Base-by-base conservation (phyloP, 768 basidiomycete genomes). In the Fomitopsis serialis region DNA sequence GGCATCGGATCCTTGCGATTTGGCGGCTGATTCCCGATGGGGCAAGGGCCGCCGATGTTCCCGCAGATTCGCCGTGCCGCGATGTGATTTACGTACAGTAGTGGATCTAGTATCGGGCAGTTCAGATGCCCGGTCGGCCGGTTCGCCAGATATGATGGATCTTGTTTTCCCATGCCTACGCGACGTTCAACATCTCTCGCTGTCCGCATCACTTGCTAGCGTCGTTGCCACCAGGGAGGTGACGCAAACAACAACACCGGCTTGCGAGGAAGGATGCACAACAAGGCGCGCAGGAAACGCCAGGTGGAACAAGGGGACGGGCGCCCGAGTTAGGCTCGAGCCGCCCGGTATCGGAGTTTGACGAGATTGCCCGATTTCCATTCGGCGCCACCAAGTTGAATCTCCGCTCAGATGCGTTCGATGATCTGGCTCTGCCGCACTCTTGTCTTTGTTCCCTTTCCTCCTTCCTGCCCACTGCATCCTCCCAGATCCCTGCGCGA, bases 131-230 rank as follows among this genome's bases (percentile, higher is more conserved):
- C 63, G 61, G 61, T 44, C 50, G 44, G 47, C 58, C 63, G 61
- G 61, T 64, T 62, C 63, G 61, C 54, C 47, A 66, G 65, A 64
- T 66, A 59, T 62, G 60, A 64, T 63, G 58, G 64, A 66, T 66
- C 64, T 63, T 23, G 24, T 21, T 27, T 13, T 22, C 13, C 44
- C 44, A 45, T 22, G 12, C 44, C 44, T 19, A 19, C 15, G 15
- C 15, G 19, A 15, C 15, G 15, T 6, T 15, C 37, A 35, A 15
- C 37, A 15, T 32, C 29, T 32, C n/a, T n/a, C n/a, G n/a, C n/a
- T n/a, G n/a, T n/a, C n/a, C n/a, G n/a, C n/a, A n/a, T n/a, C n/a
- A n/a, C n/a, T n/a, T n/a, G n/a, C n/a, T n/a, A n/a, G n/a, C 29
- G 11, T 32, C 5, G 29, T 11, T 32, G 29, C 29, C 6, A 6